A percentile compares a stretch with the other conserved stretches of the same genome.
These are phyloP conservation scores for Omphalotus guepiniiformis DNA, from an alignment of 768 basidiomycete genomes.

Conservation along the genomic window DNA sequence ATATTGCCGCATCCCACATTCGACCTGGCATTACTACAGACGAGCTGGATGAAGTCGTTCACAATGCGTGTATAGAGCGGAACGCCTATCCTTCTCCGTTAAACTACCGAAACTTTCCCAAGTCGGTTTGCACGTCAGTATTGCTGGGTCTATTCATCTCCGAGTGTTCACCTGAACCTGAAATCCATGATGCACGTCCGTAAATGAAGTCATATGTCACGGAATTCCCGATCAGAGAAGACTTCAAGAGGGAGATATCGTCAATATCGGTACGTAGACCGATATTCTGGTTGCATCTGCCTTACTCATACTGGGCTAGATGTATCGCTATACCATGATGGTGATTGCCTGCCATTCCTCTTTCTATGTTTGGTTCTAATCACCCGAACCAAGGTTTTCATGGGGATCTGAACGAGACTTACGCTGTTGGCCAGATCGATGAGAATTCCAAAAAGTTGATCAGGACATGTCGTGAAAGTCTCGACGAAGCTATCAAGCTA, in stretches of 20 bases:
- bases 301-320: conserved; percentile 39
- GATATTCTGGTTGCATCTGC: conserved; percentile 11
- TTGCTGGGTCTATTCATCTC: not conserved
- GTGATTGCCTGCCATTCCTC: conserved; percentile 28
- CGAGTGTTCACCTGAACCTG: not conserved
- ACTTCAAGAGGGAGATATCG: conserved; percentile 88
- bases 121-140: conserved; percentile 93
- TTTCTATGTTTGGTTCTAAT: not conserved
- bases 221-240: conserved; percentile 89
- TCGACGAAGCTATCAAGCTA: conserved; percentile 86
- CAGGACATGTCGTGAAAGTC: conserved; percentile 70
- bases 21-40: conserved; percentile 94
- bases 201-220: conserved; percentile 97
- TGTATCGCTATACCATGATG: conserved; percentile 75
- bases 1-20: conserved; percentile 82
- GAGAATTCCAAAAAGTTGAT: conserved; percentile 83
- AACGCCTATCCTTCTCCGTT: conserved; percentile 93
- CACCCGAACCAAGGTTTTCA: conserved; percentile 62
- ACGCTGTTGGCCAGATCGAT: conserved; percentile 83
- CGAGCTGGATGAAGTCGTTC: conserved; percentile 90
- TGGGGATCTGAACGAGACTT: conserved; percentile 89
- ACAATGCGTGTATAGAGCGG: conserved; percentile 85
- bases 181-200: conserved; percentile 45
- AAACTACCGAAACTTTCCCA: conserved; percentile 88
- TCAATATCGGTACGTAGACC: conserved; percentile 74